Conservation (phyloP, 208 protist genomes). For the Crithidia bombi region DNA sequence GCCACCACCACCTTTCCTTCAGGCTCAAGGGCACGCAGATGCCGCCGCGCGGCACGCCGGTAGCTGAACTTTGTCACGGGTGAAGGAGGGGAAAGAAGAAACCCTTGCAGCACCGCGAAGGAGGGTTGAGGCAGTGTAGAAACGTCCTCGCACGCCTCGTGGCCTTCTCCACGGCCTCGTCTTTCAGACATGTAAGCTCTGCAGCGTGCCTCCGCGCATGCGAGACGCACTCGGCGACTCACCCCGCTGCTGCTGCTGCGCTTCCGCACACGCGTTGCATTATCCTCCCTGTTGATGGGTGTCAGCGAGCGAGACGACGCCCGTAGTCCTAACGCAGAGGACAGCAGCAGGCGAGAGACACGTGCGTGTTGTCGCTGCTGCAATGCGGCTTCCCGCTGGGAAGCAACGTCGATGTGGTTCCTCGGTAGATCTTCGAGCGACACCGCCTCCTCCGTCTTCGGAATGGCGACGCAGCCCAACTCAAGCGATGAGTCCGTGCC, state of each 20-base stretch:
- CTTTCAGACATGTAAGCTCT: background rate
- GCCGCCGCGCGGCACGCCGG: too few relatives aligned
- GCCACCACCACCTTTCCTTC: too few relatives aligned
- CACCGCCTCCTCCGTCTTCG: background rate
- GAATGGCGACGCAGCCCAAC: too few relatives aligned
- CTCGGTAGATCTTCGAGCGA: background rate
- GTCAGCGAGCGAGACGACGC: too few relatives aligned
- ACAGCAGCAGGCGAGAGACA: background rate
- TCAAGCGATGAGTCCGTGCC: too few relatives aligned
- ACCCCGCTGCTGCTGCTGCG: background rate
- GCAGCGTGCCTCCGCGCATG: conserved; percentile 1
- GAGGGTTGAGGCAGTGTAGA: too few relatives aligned
- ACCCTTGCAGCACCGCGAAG: background rate
- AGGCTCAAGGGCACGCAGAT: too few relatives aligned
- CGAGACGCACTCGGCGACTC: background rate
- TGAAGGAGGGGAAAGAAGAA: background rate
- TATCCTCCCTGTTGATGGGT: too few relatives aligned
- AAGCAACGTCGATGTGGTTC: background rate
- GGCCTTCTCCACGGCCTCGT: background rate
- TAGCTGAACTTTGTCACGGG: too few relatives aligned
- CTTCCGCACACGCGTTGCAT: too few relatives aligned
- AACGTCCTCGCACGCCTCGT: too few relatives aligned
- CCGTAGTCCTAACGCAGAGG: background rate
- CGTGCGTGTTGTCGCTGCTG: background rate
- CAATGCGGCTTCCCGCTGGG: background rate